Base-by-base conservation (phyloP, 768 basidiomycete species). In the Sporobolomyces pararoseus region DNA sequence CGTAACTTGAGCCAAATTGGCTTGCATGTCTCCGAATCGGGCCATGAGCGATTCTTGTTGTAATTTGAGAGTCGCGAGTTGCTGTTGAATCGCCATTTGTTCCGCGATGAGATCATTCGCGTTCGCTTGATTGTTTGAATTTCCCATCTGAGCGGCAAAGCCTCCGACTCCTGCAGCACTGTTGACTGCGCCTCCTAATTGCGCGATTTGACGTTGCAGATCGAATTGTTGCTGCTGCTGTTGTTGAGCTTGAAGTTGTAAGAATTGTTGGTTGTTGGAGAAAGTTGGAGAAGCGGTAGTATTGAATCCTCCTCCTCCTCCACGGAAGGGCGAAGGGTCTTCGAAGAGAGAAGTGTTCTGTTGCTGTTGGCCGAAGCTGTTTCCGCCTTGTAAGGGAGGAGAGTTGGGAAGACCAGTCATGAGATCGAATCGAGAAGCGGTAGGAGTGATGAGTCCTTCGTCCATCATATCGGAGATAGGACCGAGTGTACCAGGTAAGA, bases 11-110 rank as follows among this genome's bases (percentile, higher is more conserved):
- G 27, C 52, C 47, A 52, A 52, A 34, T 37, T 42, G 57, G 92
- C 88, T 73, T 89, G 75, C 76, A 90, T 90, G 35, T 90, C 91
- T 2, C 89, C 91, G 64, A 95, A 83, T 75, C 94, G 90, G 68
- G 91, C 90, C 77, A 92, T 89, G 44, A 95, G 84, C 31, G 86
- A 89, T 74, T 91, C 89, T 75, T 95, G 91, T 71, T 95, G 91
- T 61, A 91, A 89, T 76, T 92, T 89, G 67, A 95, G 82, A 7
- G 85, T 88, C 80, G 92, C 91, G 73, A 94, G 93, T 80, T 95
- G 91, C 75, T 79, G 90, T 80, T 94, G 92, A 65, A 95, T 78
- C 52, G 90, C 90, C 77, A 94, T 89, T 89, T 97, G 95, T 80
- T 97, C 92, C 9, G 91, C 91, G 91, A 97, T 93, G 65, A 94